Evolutionary conservation across 768 basidiomycete species (phyloP), one percentile per base, ranked within the genome.

Genomic region (Tremella mesenterica): DNA sequence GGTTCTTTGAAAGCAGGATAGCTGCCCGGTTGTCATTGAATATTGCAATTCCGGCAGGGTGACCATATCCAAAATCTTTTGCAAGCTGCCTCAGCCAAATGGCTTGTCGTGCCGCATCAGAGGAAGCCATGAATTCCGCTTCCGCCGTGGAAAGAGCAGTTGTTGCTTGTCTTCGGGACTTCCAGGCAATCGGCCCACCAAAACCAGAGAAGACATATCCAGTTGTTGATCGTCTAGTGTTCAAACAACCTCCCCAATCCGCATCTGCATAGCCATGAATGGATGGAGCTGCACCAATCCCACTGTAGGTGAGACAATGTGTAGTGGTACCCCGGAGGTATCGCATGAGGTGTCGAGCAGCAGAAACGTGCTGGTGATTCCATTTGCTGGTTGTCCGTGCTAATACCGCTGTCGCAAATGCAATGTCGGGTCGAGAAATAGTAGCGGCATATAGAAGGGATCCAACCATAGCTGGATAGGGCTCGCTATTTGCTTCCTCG

Each of bases 81-180:
- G 13, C 10, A 8, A 48, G 12, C 7, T 26, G 12, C 10, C 12
- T 21, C 21, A 67, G 23, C 78, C 77, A 80, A 1, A 77, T 8
- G 1, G 63, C 69, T 55, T 79, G 71, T 43, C 73, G 65, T 0
- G 65, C 50, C 0, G 74, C 73, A 33, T 76, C 67, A 1, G 64
- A 50, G 0, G 65, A 50, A 0, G 76, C 76, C 7, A 78, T 69
- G 59, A 77, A 79, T 64, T 80, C 78, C 0, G 77, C 75, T 58
- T 80, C 77, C 4, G 65, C 67, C 0, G 75, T 77, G 0, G 77
- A 80, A 0, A 70, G 59, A 0, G 79, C 61, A 21, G 77, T 65
- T 1, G 69, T 69, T 1, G 54, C 36, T 59, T 81, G 80, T 44
- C 74, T 69, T 44, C 73, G 69, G 0, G 75, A 74, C 21, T 61